A percentile compares a stretch with the other conserved stretches of the same genome.
Evolutionary conservation across 2,329 filamentous ascomycete species (phyloP).

Genomic region (Clonostachys chloroleuca): DNA sequence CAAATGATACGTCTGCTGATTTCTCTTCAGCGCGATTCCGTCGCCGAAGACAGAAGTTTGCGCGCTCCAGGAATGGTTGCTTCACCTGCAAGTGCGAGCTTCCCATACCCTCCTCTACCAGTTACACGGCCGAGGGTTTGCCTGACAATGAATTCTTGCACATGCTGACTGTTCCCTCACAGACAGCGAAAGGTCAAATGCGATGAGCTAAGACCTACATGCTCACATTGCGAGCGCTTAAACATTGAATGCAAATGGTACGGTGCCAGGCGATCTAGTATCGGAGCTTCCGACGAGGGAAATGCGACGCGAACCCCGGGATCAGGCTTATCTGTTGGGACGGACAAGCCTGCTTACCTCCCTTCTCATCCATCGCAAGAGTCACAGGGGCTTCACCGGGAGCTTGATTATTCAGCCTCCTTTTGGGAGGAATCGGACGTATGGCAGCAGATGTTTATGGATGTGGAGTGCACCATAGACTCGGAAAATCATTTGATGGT

Average conservation of each 20-base stretch:
- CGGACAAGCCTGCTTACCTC: background rate
- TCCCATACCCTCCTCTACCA: too few relatives aligned
- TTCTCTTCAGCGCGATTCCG: too few relatives aligned
- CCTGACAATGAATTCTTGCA: too few relatives aligned
- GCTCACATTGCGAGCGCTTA: slow-evolving; percentile 7
- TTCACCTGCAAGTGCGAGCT: slow-evolving; percentile 18
- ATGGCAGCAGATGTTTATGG: too few relatives aligned
- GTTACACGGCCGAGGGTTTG: too few relatives aligned
- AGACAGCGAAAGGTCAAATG: slow-evolving; percentile 12
- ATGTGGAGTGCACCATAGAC: too few relatives aligned
- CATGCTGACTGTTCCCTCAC: slow-evolving; percentile 4
- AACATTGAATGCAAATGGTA: slow-evolving; percentile 32
- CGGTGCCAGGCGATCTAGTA: background rate
- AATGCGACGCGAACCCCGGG: background rate
- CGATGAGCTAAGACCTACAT: slow-evolving; percentile 5
- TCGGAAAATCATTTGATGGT: too few relatives aligned
- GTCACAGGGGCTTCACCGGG: background rate
- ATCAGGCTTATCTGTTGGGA: background rate
- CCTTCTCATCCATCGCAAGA: background rate
- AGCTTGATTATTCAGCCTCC: background rate
- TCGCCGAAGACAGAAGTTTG: background rate
- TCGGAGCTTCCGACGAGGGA: background rate
- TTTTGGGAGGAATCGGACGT: too few relatives aligned
- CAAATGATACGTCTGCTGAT: too few relatives aligned
- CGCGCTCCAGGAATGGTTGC: background rate